Conservation (phyloP, 1,284 basidiomycete genomes). For the Sporisorium reilianum region DNA sequence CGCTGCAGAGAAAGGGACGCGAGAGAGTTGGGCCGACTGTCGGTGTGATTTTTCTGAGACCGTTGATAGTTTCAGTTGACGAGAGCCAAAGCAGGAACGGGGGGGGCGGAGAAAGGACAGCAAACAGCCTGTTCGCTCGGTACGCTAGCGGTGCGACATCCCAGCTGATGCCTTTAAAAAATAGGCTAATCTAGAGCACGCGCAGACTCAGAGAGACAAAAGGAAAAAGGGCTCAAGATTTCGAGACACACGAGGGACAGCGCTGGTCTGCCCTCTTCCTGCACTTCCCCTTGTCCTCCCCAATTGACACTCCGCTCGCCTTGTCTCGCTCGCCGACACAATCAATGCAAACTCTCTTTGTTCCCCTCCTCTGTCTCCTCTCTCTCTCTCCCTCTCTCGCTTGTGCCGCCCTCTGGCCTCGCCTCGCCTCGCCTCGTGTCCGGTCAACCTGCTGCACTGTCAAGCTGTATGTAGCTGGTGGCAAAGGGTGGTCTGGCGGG, state of each 20-base stretch:
- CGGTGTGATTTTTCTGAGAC: slow-evolving; percentile 2
- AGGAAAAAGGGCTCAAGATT: not conserved
- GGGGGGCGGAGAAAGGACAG: not conserved
- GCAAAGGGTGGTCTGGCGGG: no score
- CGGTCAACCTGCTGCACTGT: slow-evolving; percentile 1
- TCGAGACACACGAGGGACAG: not conserved
- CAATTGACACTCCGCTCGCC: not conserved
- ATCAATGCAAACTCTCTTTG: not conserved
- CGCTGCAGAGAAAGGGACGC: not conserved
- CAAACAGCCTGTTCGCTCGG: no score
- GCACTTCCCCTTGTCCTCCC: not conserved
- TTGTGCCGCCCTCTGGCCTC: not conserved
- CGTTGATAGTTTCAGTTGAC: not conserved
- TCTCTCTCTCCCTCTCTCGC: slow-evolving; percentile 2
- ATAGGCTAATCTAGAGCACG: not conserved
- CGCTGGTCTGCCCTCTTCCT: not conserved
- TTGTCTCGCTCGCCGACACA: not conserved
- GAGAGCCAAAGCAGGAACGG: not conserved
- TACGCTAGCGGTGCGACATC: not conserved
- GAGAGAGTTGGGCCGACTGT: not conserved
- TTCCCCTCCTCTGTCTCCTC: not conserved
- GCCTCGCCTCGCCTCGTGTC: not conserved
- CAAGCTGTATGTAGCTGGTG: not conserved
- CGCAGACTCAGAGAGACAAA: not conserved
- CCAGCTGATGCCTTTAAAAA: not conserved